These are phyloP conservation scores for Heliosperma pusillum DNA, from an alignment of 148 eudicot genomes.

Conservation along the genomic window DNA sequence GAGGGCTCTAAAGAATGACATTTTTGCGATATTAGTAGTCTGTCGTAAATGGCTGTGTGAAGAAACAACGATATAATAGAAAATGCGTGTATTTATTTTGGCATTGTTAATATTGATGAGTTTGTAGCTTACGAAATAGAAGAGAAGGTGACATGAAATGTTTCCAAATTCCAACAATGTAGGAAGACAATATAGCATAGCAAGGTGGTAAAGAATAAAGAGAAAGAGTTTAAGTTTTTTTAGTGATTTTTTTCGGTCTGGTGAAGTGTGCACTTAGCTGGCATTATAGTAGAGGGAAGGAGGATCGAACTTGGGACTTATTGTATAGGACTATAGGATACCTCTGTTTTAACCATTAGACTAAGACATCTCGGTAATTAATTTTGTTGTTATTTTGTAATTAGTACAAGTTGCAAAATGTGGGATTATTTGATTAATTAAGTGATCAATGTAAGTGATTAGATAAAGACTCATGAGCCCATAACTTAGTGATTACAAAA, in stretches of 20 bases:
- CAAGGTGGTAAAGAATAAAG: not conserved
- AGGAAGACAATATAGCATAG: conserved; percentile 3
- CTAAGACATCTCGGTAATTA: too few relatives aligned
- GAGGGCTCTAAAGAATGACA: conserved; percentile 51
- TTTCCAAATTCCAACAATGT: conserved; percentile 10
- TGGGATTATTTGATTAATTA: not conserved
- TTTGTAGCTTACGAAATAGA: conserved; percentile 12
- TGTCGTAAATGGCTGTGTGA: not conserved
- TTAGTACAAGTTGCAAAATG: not conserved
- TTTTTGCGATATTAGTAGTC: not conserved
- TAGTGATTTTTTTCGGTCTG: too few relatives aligned
- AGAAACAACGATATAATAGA: not conserved
- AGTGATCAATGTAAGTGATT: not conserved
- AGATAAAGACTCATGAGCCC: too few relatives aligned
- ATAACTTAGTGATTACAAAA: too few relatives aligned
- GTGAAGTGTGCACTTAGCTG: too few relatives aligned
- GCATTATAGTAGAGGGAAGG: too few relatives aligned
- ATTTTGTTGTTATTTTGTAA: not conserved
- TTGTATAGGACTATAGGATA: too few relatives aligned
- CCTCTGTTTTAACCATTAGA: too few relatives aligned
- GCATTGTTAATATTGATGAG: not conserved
- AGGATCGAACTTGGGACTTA: too few relatives aligned
- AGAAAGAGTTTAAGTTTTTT: not conserved
- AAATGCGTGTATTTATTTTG: not conserved
- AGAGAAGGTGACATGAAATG: not conserved